Conservation (phyloP, 192 early-diverging fungal genomes). For the Coemansia sp. region DNA sequence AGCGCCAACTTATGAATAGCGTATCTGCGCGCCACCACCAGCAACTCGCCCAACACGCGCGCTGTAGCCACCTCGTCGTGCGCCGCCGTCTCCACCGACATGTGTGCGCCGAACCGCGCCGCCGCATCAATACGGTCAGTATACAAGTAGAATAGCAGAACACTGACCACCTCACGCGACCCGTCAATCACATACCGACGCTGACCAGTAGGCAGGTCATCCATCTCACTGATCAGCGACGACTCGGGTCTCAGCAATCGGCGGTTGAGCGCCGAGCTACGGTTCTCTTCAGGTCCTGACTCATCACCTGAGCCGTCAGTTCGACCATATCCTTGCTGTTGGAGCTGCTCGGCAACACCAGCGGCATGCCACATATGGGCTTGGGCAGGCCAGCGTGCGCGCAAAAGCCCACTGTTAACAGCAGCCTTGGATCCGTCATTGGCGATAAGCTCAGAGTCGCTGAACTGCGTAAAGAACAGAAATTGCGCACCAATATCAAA, state of each 20-base stretch:
- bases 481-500: constrained; percentile 53
- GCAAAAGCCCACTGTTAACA: constrained; percentile 51
- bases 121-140: constrained; percentile 66
- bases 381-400: constrained; percentile 53
- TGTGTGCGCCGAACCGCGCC: constrained; percentile 61
- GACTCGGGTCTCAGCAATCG: constrained; percentile 29
- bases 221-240: constrained; percentile 33
- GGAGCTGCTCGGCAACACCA: constrained; percentile 4
- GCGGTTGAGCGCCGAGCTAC: neutral
- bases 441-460: constrained; percentile 43
- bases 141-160: constrained; percentile 70
- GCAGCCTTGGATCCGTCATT: constrained; percentile 31
- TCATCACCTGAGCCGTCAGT: neutral
- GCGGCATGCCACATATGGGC: constrained; percentile 41
- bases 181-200: constrained; percentile 23
- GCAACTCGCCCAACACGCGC: constrained; percentile 64
- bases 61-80: constrained; percentile 30
- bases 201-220: neutral
- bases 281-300: neutral
- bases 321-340: neutral
- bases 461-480: constrained; percentile 46
- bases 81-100: neutral
- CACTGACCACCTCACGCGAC: constrained; percentile 59
- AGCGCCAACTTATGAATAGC: constrained; percentile 60
- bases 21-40: constrained; percentile 67